Base-by-base conservation (phyloP, 805 yeast genomes). In the Yamadazyma paraphyllophila region DNA sequence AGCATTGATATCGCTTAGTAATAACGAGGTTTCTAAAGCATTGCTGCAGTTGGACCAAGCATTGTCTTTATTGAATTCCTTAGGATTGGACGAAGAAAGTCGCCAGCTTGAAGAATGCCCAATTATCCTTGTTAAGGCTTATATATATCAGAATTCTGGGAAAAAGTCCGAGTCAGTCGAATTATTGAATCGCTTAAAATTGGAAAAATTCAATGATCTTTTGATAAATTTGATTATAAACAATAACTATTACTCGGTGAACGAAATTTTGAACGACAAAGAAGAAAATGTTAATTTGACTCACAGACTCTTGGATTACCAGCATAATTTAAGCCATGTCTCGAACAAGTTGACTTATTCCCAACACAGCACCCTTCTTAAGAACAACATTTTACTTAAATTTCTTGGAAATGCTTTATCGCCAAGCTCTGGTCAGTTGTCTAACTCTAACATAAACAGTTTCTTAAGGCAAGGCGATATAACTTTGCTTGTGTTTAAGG, bases 31-130 rank as follows among this genome's bases (percentile, higher is more conserved):
- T 35, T 50, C 49, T 0, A 49, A 56, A 12, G 75, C 87, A 1
- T 58, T 81, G 29, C 59, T 57, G 2, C 53, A 69, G 31, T 67
- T 85, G 47, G 60, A 71, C 13, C 59, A 62, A 41, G 85, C 89
- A 2, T 63, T 70, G 38, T 51, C 62, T 11, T 51, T 63, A 45
- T 79, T 83, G 52, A 51, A 59, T 36, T 53, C 49, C 2, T 69
- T 66, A 16, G 61, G 68, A 44, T 49, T 55, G n/a, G 78, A 71
- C 20, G 63, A 69, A 39, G 66, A 73, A 24, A 67, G 63, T 7
- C 75, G 71, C 7, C 87, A 82, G 47, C 65, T 72, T 41, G 88
- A 83, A 56, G 57, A 79, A n/a, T 69, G 77, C 26, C 85, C 92
- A 17, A 83, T 83, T 15, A 61, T 73, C 47, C 60, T 82, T 36